A percentile compares a stretch with the other conserved stretches of the same genome.
These are phyloP conservation scores for Alternaria arbusti DNA, from an alignment of 2,329 filamentous ascomycete species.

Conservation along the genomic window DNA sequence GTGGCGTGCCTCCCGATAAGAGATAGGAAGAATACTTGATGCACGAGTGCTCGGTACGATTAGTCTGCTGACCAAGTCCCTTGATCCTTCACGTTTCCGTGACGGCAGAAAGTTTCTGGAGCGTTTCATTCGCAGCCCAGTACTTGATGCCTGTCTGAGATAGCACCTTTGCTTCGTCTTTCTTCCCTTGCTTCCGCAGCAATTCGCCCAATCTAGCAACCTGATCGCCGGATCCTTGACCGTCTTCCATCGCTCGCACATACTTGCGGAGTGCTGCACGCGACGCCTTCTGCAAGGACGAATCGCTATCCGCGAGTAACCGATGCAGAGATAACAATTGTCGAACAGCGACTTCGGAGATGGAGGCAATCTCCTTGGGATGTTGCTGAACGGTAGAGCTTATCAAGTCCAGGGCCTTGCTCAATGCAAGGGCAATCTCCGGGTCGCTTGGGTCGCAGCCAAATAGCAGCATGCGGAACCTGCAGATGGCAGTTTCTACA, in stretches of 20 bases:
- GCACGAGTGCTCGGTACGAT: constrained; percentile 28
- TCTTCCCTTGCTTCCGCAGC: constrained; percentile 35
- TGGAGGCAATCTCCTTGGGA: constrained; percentile 39
- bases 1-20: constrained; percentile 23
- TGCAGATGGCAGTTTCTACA: constrained; percentile 69
- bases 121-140: constrained; percentile 36
- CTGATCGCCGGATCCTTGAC: constrained; percentile 31
- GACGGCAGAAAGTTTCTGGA: constrained; percentile 32
- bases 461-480: constrained; percentile 73
- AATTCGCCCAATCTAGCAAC: constrained; percentile 28
- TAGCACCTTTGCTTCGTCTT: constrained; percentile 36
- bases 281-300: constrained; percentile 61
- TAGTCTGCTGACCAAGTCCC: constrained; percentile 9
- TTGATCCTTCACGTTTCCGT: constrained; percentile 28
- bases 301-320: constrained; percentile 56
- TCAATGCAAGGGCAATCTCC: constrained; percentile 75
- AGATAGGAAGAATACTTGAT: constrained; percentile 16
- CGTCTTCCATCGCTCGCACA: constrained; percentile 34
- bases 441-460: constrained; percentile 68
- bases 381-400: constrained; percentile 56
- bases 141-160: constrained; percentile 35
- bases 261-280: constrained; percentile 50
- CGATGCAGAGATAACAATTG: constrained; percentile 57
- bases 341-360: constrained; percentile 56
- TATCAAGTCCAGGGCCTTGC: constrained; percentile 68